Evolutionary conservation across 2,329 filamentous ascomycete species (phyloP), one percentile per base, ranked within the genome.

Genomic region (Sporothrix humicola): DNA sequence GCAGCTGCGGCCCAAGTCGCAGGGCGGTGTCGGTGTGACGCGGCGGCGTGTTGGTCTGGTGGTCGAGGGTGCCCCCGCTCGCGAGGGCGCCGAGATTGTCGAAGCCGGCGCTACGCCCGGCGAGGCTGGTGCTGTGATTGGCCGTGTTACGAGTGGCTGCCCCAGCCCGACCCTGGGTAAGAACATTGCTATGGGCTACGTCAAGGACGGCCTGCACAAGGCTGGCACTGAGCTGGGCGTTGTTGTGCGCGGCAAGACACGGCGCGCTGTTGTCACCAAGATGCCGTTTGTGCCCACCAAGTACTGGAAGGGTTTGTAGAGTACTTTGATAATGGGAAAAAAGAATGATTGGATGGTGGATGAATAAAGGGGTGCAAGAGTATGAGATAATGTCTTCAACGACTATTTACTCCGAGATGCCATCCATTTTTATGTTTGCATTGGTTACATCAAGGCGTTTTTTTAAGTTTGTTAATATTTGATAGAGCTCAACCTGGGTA

Each of bases 171-270:
- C 92, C 0, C 84, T 98, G 66, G 91, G 91, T 76, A 92, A 92
- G 85, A 98, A 98, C 82, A 95, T 99, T 76, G 94, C 95, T 73
- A 99, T 99, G 96, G 96, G 91, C 0, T 97, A 97, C 80, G 86
- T 98, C 79, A 89, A 90, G 82, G 90, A 93, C 76, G 93, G 93
- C 0, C 83, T 91, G 80, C 93, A 97, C 82, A 97, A 97, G 87
- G 86, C 88, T 46, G 94, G 94, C 12, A 97, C 94, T 0, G 91
- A 95, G 83, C 84, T 97, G 7, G 88, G 90, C 20, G 90, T 97
- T 3, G 81, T 93, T 54, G 91, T 97, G 1, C 86, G 95, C 71
- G 94, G 94, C 23, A 93, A 91, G 84, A 85, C 88, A 80, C 89
- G 93, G 78, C 90, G 90, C 82, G 94, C 91, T 0, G 87, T 88